Percentiles rank a stretch among this genome's conserved stretches.
These are phyloP conservation scores for Leavenworthia alabamica DNA, from an alignment of 345 rosid genomes.

Conservation along the genomic window DNA sequence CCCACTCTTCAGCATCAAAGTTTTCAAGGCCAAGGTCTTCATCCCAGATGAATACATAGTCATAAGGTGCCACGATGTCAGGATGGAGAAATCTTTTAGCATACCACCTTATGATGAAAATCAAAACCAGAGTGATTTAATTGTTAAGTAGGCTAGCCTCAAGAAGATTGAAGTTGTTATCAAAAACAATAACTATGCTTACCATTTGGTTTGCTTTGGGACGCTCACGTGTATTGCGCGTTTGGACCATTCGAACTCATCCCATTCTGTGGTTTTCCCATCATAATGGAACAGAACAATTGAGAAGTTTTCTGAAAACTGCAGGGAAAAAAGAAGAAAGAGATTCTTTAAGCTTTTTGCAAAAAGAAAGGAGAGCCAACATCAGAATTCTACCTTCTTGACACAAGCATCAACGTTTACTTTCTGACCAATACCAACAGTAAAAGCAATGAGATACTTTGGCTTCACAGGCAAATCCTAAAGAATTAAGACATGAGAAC, in stretches of 20 bases:
- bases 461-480: slow-evolving; percentile 70
- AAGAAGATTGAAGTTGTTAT: not conserved
- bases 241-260: slow-evolving; percentile 91
- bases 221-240: slow-evolving; percentile 82
- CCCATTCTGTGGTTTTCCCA: slow-evolving; percentile 82
- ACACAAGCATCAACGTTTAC: slow-evolving; percentile 72
- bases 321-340: slow-evolving; percentile 14
- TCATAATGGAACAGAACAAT: slow-evolving; percentile 92
- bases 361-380: not conserved
- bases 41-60: slow-evolving; percentile 94
- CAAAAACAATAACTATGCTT: not conserved
- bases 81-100: slow-evolving; percentile 99
- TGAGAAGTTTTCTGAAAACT: slow-evolving; percentile 78
- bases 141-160: not conserved
- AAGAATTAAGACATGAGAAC: slow-evolving; percentile 24
- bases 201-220: slow-evolving; percentile 92
- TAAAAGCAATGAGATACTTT: slow-evolving; percentile 80
- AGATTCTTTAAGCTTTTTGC: not conserved
- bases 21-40: slow-evolving; percentile 95
- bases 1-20: slow-evolving; percentile 79
- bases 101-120: slow-evolving; percentile 66
- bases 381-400: slow-evolving; percentile 57
- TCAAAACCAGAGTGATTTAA: slow-evolving; percentile 6
- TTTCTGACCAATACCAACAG: slow-evolving; percentile 75
- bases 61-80: slow-evolving; percentile 83